Conservation (phyloP, 306 rosid genomes). For the Quercus variabilis region DNA sequence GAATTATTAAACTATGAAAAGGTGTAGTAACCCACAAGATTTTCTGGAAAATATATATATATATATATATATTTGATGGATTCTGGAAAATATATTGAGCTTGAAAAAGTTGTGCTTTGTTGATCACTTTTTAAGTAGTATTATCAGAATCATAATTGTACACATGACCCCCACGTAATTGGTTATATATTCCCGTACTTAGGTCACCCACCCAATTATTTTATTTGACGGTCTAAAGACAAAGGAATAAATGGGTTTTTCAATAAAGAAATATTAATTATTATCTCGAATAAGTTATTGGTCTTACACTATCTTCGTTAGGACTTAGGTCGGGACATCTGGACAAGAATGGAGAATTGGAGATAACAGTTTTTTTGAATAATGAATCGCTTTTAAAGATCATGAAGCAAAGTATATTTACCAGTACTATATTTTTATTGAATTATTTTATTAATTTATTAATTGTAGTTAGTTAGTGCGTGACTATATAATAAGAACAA, state of each 20-base stretch:
- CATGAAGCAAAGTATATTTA: slow-evolving; percentile 18
- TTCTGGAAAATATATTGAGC: background rate
- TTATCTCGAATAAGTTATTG: background rate
- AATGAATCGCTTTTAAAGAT: background rate
- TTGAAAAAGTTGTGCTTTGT: background rate
- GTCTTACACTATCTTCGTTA: slow-evolving; percentile 14
- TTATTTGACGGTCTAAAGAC: background rate
- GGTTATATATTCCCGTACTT: background rate
- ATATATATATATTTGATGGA: no score
- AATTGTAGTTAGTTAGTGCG: slow-evolving; percentile 26
- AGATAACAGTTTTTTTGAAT: background rate
- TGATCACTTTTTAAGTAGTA: background rate
- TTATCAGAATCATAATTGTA: background rate
- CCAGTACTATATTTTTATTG: slow-evolving; percentile 3
- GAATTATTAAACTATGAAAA: background rate
- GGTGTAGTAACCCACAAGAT: slow-evolving; percentile 1
- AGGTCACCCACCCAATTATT: background rate
- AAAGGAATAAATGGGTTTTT: slow-evolving; percentile 9
- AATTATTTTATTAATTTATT: slow-evolving; percentile 12
- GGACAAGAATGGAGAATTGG: background rate
- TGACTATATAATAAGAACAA: slow-evolving; percentile 2
- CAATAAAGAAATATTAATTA: background rate
- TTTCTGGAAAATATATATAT: background rate
- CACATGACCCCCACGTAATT: background rate
- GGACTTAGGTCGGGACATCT: slow-evolving; percentile 16